Conservation (phyloP, 208 protist genomes). For the Wallacemonas sp. region DNA sequence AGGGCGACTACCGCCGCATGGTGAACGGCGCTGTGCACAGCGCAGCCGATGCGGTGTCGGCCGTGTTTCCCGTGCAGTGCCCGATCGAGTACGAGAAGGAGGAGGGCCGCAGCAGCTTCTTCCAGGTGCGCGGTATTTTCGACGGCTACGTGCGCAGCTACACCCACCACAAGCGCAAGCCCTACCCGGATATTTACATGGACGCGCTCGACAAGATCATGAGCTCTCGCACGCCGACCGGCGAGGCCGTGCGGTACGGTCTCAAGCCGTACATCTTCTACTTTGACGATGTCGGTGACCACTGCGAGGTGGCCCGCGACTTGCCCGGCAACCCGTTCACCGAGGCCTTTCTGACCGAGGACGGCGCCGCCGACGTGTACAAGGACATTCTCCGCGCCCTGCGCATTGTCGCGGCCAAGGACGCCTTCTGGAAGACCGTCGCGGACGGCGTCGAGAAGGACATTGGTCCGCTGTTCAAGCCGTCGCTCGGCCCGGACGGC, state of each 20-base stretch:
- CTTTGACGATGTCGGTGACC: constrained; percentile 69
- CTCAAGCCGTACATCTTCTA: constrained; percentile 76
- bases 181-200: constrained; percentile 79
- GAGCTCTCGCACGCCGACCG: constrained; percentile 46
- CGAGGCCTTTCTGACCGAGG: constrained; percentile 64
- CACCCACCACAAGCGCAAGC: constrained; percentile 73
- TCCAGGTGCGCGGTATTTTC: constrained; percentile 73
- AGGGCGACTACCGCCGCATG: constrained; percentile 81
- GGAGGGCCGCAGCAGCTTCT: constrained; percentile 32
- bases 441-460: constrained; percentile 56
- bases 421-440: constrained; percentile 67
- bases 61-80: constrained; percentile 51
- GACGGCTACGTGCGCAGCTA: constrained; percentile 80
- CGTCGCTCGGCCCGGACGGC: constrained; percentile 33
- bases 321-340: constrained; percentile 64
- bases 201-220: constrained; percentile 59
- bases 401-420: constrained; percentile 56
- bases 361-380: constrained; percentile 70
- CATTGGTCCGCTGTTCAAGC: constrained; percentile 65
- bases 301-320: constrained; percentile 64
- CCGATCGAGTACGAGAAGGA: constrained; percentile 53
- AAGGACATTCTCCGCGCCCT: constrained; percentile 63
- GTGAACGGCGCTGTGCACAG: constrained; percentile 35
- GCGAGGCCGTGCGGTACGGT: constrained; percentile 61
- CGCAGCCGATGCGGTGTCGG: constrained; percentile 41